A percentile compares a stretch with the other conserved stretches of the same genome.
These are phyloP conservation scores for Termitomyces sp. DNA, from an alignment of 768 basidiomycete genomes.

Conservation along the genomic window DNA sequence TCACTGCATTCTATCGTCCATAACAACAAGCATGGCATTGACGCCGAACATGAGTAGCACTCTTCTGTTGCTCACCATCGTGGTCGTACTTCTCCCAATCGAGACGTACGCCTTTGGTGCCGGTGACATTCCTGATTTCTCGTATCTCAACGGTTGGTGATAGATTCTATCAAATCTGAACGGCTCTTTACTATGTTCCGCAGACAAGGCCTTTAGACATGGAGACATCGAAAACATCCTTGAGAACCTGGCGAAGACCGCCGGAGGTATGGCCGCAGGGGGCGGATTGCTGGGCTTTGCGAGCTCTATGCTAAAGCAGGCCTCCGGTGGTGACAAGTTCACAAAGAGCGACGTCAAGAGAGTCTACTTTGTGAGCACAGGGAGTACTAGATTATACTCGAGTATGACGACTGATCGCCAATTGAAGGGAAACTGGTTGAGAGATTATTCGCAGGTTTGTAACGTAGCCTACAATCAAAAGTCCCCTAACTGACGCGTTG, in stretches of 20 bases:
- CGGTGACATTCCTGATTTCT: slow-evolving; percentile 70
- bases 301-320: slow-evolving; percentile 38
- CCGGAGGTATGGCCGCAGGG: slow-evolving; percentile 40
- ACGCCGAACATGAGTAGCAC: slow-evolving; percentile 24
- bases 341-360: slow-evolving; percentile 61
- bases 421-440: slow-evolving; percentile 60
- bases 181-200: background rate
- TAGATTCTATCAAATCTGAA: background rate
- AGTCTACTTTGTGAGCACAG: slow-evolving; percentile 53
- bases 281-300: slow-evolving; percentile 52
- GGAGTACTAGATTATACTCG: background rate
- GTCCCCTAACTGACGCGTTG: background rate
- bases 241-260: slow-evolving; percentile 53
- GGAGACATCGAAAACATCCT: slow-evolving; percentile 75
- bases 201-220: slow-evolving; percentile 72
- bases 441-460: slow-evolving; percentile 62
- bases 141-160: slow-evolving; percentile 55
- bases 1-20: slow-evolving; percentile 1
- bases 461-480: background rate
- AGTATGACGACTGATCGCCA: background rate
- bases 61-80: slow-evolving; percentile 31
- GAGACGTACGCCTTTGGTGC: slow-evolving; percentile 53
- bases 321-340: slow-evolving; percentile 55
- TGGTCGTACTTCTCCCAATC: slow-evolving; percentile 40
- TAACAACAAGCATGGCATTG: slow-evolving; percentile 20